Base-by-base conservation (phyloP, 208 protist genomes). In the Chromosphaera perkinsii region DNA sequence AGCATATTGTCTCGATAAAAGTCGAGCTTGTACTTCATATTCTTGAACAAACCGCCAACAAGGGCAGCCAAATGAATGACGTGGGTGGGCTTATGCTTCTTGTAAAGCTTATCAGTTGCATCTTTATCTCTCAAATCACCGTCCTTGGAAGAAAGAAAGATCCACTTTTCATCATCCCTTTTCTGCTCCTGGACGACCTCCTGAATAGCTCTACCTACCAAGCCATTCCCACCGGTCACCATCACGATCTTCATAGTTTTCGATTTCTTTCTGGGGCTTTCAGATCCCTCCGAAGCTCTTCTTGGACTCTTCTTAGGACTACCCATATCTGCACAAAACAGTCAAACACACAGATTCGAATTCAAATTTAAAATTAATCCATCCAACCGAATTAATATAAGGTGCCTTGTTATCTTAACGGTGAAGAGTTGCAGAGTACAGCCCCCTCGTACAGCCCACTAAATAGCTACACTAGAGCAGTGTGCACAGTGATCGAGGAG, bases 51-150 rank as follows among this genome's bases (percentile, higher is more conserved):
- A 2, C 88, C 91, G 40, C 90, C 92, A n/a, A 94, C 91, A 40
- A 76, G 76, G 26, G 91, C 88, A 3, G 91, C 92, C 22, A 96
- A 82, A 68, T 96, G 92, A 55, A 95, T 89, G 7, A 96, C 90
- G 65, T 94, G 87, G 29, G 90, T 93, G 17, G 92, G 91, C 37
- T 81, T 76, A 51, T 89, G 63, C 54, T 84, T 82, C 22, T 87
- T 79, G 67, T 91, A 94, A 29, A 32, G 57, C 29, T 27, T 10
- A 14, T 7, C 4, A 26, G 2, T 42, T 55, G 29, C 22, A 2
- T 14, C 9, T 2, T 57, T 29, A 4, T 35, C 76, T 45, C 67
- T 60, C 2, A 94, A 73, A 62, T 95, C 89, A 42, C 75, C 84
- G 40, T 95, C 91, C 31, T 77, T 75, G 9, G 80, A 87, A 31